phyloP scores from a whole-genome alignment of 495 filamentous ascomycete genomes.

The Annulohypoxylon maeteangense region DNA sequence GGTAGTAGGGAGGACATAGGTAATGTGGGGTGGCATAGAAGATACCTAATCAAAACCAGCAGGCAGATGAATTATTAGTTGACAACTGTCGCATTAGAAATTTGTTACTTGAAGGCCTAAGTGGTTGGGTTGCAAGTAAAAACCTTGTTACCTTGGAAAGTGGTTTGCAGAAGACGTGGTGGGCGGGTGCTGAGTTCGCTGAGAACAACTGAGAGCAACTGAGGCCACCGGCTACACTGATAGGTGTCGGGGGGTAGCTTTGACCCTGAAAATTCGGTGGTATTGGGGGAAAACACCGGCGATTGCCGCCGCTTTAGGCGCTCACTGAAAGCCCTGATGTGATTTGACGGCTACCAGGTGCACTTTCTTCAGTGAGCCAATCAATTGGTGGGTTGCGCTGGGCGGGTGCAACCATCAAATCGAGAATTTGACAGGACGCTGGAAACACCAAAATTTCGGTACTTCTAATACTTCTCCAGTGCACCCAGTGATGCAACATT shows the following conservation, averaged over 20 bases:
- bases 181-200: constrained; percentile 24
- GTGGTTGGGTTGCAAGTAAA: background rate
- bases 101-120: background rate
- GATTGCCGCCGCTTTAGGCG: constrained; percentile 48
- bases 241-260: constrained; percentile 44
- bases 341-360: constrained; percentile 39
- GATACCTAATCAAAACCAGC: background rate
- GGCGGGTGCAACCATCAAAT: constrained; percentile 46
- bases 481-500: constrained; percentile 26
- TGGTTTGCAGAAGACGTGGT: background rate
- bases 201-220: constrained; percentile 7
- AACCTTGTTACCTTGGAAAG: too few species aligned
- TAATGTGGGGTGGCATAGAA: constrained; percentile 22
- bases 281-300: constrained; percentile 33
- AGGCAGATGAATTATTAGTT: constrained; percentile 20
- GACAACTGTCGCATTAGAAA: constrained; percentile 14
- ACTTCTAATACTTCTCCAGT: constrained; percentile 30
- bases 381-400: constrained; percentile 37
- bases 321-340: constrained; percentile 38
- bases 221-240: constrained; percentile 23
- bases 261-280: constrained; percentile 47
- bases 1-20: background rate
- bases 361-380: constrained; percentile 41
- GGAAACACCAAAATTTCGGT: constrained; percentile 41
- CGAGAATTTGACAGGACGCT: constrained; percentile 32